Evolutionary conservation across 1,284 basidiomycete species (phyloP), one percentile per base, ranked within the genome.

Genomic region (Flammula alnicola): DNA sequence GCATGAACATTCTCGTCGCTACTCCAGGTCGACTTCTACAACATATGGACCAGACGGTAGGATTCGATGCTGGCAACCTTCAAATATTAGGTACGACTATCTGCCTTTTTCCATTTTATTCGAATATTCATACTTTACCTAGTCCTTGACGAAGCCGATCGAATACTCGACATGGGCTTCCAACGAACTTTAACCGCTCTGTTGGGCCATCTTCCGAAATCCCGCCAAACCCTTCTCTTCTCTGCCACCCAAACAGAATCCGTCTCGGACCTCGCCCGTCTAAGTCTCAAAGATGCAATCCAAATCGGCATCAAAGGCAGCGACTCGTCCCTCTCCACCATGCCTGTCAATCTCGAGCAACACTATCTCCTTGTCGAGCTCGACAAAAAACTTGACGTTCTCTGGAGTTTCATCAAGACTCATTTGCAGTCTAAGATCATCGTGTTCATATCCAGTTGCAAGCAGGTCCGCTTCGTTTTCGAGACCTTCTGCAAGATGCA

Each of bases 1-100:
- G 91, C 41, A 98, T 99, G 95, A 99, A 99, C 65, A 97, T 99
- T 52, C 81, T 99, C 20, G 92, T 99, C 16, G 95, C 96, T 1
- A 98, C 97, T 2, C 96, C 96, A 1, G 97, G 96, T 12, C 82
- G 97, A 46, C 74, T 99, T 23, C 73, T 99, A 45, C 97, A 99
- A 65, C 97, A 99, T 69, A 91, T 99, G 86, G 97, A 99, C 66
- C 95, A 98, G 71, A 98, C 97, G 0, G 83, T 95, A 41, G 95
- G 95, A 1, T 98, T 99, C 61, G 94, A 96, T 54, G 86, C 86
- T 29, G 88, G 91, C 57, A 93, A 94, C 61, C 71, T 99, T 20
- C 95, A 98, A 67, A 68, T 97, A 16, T 83, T 99, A n/a, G 86
- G 92, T 92, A 59, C 50, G 86, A n/a, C n/a, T 76, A 27, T 40